Base-by-base conservation (phyloP, 2,329 filamentous ascomycete genomes). In the Neurospora sp. region DNA sequence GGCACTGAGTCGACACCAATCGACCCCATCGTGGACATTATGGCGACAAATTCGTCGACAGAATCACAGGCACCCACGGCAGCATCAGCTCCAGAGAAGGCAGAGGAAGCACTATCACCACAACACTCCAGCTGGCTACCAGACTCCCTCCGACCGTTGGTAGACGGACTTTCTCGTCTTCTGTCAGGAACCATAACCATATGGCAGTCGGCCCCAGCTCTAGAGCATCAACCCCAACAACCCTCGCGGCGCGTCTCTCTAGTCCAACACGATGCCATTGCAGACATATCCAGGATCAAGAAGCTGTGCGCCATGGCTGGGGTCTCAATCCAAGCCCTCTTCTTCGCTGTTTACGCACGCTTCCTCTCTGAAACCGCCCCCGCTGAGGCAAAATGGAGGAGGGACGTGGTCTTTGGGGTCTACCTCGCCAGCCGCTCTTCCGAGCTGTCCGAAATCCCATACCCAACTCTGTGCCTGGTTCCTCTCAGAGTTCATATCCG, bases 391-490 rank as follows among this genome's bases (percentile, higher is more conserved):
- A 68, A 28, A 10, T 23, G 23, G 23, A 15, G 70, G 4, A 9
- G 70, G 3, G 82, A 87, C 46, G 79, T 92, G 1, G 80, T 93
- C 0, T 84, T 97, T 68, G 94, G 93, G 1, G 80, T 97, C 28
- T 97, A 97, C 78, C 86, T 97, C 9, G 92, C 93, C 58, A 97
- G 96, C 77, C 87, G 93, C 68, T 84, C 85, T 0, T 82, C 84
- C 9, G 77, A 88, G 1, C 81, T 86, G 2, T 77, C 82, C 0
- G 73, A 74, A 0, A 80, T 86, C 2, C 85, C 0, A 0, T 89
- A 88, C 39, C 93, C 94, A 0, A 96, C 92, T 0, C 83, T n/a
- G n/a, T n/a, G n/a, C n/a, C n/a, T n/a, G n/a, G n/a, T n/a, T n/a
- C n/a, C n/a, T n/a, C n/a, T n/a, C n/a, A n/a, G n/a, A n/a, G n/a